A percentile compares a stretch with the other conserved stretches of the same genome.
These are phyloP conservation scores for Fusarium cicatricum DNA, from an alignment of 2,329 filamentous ascomycete genomes.

Conservation along the genomic window DNA sequence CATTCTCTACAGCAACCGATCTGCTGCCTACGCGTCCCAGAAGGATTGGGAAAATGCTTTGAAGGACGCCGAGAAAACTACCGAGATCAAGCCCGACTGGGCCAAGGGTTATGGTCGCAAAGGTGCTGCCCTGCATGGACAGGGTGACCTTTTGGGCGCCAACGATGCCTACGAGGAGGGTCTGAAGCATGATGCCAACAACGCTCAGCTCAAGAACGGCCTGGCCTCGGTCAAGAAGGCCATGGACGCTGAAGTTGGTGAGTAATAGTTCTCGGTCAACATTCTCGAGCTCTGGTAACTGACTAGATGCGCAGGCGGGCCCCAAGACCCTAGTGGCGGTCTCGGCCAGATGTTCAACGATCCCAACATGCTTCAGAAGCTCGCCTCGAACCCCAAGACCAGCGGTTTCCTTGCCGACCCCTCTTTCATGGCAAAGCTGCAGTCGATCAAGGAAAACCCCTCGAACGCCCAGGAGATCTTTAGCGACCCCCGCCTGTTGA, in stretches of 20 bases:
- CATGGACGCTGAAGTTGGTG: conserved; percentile 69
- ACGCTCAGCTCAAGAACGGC: conserved; percentile 91
- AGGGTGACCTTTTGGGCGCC: conserved; percentile 84
- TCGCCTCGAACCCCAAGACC: conserved; percentile 95
- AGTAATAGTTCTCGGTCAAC: conserved; percentile 1
- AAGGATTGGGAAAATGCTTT: conserved; percentile 86
- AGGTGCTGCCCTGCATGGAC: conserved; percentile 87
- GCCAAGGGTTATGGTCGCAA: conserved; percentile 96
- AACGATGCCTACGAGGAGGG: conserved; percentile 93
- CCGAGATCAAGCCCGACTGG: conserved; percentile 96
- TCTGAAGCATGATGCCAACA: conserved; percentile 90
- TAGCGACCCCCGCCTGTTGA: conserved; percentile 88
- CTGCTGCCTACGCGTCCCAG: conserved; percentile 86
- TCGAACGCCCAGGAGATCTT: conserved; percentile 81
- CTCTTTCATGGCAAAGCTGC: conserved; percentile 89
- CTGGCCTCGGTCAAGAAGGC: conserved; percentile 86
- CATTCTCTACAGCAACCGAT: conserved; percentile 97
- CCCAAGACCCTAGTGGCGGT: conserved; percentile 72
- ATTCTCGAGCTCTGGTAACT: neutral
- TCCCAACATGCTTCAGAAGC: conserved; percentile 87
- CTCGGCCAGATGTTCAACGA: conserved; percentile 96
- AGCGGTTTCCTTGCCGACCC: conserved; percentile 80
- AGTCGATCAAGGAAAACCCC: conserved; percentile 82
- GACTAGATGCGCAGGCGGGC: conserved; percentile 37
- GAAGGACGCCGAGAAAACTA: conserved; percentile 91